A percentile compares a stretch with the other conserved stretches of the same genome.
phyloP scores from a whole-genome alignment of 2,329 filamentous ascomycete species.

The Rhexocercosporidium sp. region DNA sequence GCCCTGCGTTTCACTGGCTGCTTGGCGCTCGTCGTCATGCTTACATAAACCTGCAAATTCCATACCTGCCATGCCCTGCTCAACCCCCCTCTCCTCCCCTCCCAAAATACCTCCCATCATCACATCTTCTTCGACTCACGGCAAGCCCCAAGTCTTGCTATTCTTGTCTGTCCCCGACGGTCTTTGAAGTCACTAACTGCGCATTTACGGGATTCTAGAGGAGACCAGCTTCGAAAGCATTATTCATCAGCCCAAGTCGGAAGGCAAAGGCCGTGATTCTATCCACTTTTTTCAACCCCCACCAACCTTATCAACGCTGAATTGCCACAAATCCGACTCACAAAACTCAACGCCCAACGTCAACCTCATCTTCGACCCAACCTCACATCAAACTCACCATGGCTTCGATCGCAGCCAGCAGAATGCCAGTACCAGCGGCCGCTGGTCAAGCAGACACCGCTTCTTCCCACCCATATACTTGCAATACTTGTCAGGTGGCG shows the following conservation, averaged over 20 bases:
- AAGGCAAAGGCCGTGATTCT: slow-evolving; percentile 7
- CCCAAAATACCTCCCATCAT: no score
- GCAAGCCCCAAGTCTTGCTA: neutral
- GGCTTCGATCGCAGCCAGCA: slow-evolving; percentile 52
- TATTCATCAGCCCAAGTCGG: neutral
- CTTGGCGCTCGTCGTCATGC: neutral
- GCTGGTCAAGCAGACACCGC: slow-evolving; percentile 40
- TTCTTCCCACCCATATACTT: slow-evolving; percentile 86
- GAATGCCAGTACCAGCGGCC: slow-evolving; percentile 34
- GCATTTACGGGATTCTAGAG: neutral
- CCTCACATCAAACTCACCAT: slow-evolving; percentile 42
- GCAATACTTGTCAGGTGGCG: slow-evolving; percentile 97
- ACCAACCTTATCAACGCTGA: slow-evolving; percentile 12
- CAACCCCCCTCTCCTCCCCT: no score
- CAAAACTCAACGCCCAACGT: neutral
- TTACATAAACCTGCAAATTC: neutral
- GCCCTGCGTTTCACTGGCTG: no score
- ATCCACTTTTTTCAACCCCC: slow-evolving; percentile 12
- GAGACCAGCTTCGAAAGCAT: neutral
- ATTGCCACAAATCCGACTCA: slow-evolving; percentile 14
- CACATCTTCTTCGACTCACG: neutral
- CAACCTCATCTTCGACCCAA: neutral
- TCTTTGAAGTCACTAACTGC: neutral
- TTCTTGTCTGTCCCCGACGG: neutral
- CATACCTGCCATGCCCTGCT: neutral